Base-by-base conservation (phyloP, 73 alveolate genomes). In the Paramecium sexaurelia region DNA sequence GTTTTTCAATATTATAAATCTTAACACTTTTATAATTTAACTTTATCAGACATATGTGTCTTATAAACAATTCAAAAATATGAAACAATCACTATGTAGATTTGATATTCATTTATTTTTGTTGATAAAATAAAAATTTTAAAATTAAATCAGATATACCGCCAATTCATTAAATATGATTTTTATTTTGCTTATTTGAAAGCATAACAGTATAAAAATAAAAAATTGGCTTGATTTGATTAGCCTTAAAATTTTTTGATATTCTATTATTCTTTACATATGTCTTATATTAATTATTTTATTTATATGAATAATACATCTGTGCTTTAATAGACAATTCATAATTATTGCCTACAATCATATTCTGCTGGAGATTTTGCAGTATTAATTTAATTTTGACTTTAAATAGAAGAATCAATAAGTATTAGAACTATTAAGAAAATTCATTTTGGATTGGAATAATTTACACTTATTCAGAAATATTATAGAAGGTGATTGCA, bases 391-490 rank as follows among this genome's bases (percentile, higher is more conserved):
- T 10, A 13, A 51, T 51, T n/a, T 51, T 32, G 43, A 71, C 13
- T 5, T 8, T 27, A n/a, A 29, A 11, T 78, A 78, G 90, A 78
- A 45, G n/a, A 40, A 78, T 17, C 51, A 78, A 43, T 22, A 37
- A 40, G 24, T 78, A 7, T 19, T 78, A 24, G 90, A 78, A 20
- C 73, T 7, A 24, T 19, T 78, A 47, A 78, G 55, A 41, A 40
- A 78, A 40, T 78, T 78, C 41, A 19, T 78, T 7, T 41, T 78
- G 90, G 90, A 78, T 33, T 78, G 68, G 75, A 78, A 78, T 33
- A 78, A 78, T 78, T 24, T 78, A 24, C 68, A 13, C 2, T 3
- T 78, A 22, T 78, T 78, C 10, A 32, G 41, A 37, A 19, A 20
- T 0, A 22, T 78, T 20, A 45, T 78, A 1, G 90, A 41, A 33